Evolutionary conservation across 2,329 filamentous ascomycete species (phyloP), one percentile per base, ranked within the genome.

Genomic region (Alternaria brassicae): DNA sequence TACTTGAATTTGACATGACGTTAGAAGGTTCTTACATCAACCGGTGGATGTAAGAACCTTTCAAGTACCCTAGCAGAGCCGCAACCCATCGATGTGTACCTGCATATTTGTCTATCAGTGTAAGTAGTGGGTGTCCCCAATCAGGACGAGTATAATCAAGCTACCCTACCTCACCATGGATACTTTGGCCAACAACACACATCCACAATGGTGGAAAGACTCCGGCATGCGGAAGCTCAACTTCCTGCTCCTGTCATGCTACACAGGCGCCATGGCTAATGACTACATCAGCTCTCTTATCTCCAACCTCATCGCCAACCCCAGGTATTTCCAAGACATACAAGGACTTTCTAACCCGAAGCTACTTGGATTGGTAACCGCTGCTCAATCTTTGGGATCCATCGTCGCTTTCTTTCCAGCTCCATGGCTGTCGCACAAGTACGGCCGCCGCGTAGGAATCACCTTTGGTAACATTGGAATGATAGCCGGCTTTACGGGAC

Each of bases 331-430:
- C 8, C 13, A 41, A 9, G 51, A 61, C 19, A 45, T 68, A 17
- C n/a, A 45, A 21, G 54, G 63, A 1, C 51, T 63, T 36, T 60
- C 60, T 6, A 48, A 56, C 15, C 9, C 53, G 2, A 53, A n/a
- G 9, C 39, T 58, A 4, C 57, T 66, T 13, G 64, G 63, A 17
- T 41, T 68, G 6, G 61, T 67, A 12, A 53, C 54, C 12, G 60
- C 66, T 10, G 62, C 66, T 6, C 64, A 68, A 2, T 54, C 66
- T 12, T 41, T 65, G 12, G 66, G 64, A 30, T 65, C 44, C 17
- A 62, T 68, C 28, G 58, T 55, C 10, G 62, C 66, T n/a, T 68
- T 68, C 56, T 62, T 67, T 25, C 64, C 66, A 12, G 60, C 66
- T 23, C 64, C 64, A 1, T 66, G 57, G 61, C 51, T 68, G 7